These are phyloP conservation scores for Pleurozium schreberi DNA, from an alignment of 225 moss, liverwort and hornwort species.

Conservation along the genomic window DNA sequence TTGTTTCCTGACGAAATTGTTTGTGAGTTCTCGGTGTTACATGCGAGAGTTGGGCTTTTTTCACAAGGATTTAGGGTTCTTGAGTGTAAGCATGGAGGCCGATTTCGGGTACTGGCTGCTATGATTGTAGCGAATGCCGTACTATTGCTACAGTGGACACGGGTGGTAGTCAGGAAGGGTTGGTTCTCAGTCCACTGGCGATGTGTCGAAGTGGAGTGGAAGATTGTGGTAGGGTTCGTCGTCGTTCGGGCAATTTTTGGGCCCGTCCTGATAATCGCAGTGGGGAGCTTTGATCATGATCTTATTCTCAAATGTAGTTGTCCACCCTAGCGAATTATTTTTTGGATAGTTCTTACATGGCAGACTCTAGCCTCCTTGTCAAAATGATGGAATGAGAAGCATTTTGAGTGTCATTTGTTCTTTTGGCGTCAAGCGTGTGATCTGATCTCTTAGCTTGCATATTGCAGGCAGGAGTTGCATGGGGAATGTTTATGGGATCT, in stretches of 20 bases:
- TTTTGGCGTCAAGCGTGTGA: neutral
- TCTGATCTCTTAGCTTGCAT: neutral
- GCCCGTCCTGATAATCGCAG: neutral
- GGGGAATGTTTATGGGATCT: constrained; percentile 99
- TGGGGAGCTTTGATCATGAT: neutral
- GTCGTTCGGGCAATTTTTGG: neutral
- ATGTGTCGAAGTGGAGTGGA: too few relatives aligned
- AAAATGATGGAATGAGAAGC: neutral
- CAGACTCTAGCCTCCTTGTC: neutral
- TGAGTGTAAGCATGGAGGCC: neutral
- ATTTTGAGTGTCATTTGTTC: neutral
- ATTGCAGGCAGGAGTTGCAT: constrained; percentile 91
- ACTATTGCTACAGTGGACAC: neutral
- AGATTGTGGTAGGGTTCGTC: neutral
- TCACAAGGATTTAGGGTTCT: neutral
- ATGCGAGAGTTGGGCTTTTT: neutral
- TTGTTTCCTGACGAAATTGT: neutral
- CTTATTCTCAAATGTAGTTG: neutral
- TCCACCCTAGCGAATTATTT: neutral
- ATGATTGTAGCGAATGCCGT: neutral
- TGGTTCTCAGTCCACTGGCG: neutral
- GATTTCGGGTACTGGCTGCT: neutral
- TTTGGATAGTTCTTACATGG: neutral
- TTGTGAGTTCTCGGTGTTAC: neutral
- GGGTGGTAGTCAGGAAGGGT: neutral